Evolutionary conservation across 2,329 filamentous ascomycete genomes (phyloP), one percentile per base, ranked within the genome.

Genomic region (Delphinella strobiligena): DNA sequence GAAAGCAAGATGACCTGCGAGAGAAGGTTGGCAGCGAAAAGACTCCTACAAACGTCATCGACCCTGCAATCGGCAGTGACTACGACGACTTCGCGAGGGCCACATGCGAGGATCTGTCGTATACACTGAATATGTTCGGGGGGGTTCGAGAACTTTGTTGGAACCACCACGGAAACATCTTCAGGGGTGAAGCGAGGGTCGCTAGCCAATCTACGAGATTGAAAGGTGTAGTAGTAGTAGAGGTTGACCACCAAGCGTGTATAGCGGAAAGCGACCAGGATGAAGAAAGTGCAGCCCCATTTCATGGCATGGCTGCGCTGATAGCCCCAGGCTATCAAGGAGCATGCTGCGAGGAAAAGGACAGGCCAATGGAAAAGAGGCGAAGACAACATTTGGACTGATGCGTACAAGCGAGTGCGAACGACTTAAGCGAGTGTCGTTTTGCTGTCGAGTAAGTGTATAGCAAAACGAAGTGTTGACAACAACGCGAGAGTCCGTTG

Each of bases 121-220:
- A 60, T 45, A 31, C 55, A 59, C 7, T 46, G 37, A 9, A 50
- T 41, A 9, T 58, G 45, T 41, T 59, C 55, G 1, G 31, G 32
- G 2, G 51, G 49, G 5, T 44, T 47, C 40, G 53, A 53, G 47
- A 57, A 60, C 2, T 54, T 55, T 1, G 57, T 60, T 1, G 57
- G 56, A 14, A 59, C 46, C 19, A 59, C 42, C 33, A 59, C 51
- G 1, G 54, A 53, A 16, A 51, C 53, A 42, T 59, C 53, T 10
- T 41, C 24, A 3, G 47, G 37, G 9, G 34, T 48, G 45, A 47
- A 58, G 5, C 29, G 48, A 5, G 56, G 56, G 3, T 47, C 48
- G 2, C 41, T 36, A 1, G 42, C 31, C 15, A 55, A 37, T 2
- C 49, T 48, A n/a, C 48, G 50, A 4, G 54, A 45, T 36, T 51